Evolutionary conservation across 441 rosid species (phyloP).

Genomic region (Corymbia citriodora): DNA sequence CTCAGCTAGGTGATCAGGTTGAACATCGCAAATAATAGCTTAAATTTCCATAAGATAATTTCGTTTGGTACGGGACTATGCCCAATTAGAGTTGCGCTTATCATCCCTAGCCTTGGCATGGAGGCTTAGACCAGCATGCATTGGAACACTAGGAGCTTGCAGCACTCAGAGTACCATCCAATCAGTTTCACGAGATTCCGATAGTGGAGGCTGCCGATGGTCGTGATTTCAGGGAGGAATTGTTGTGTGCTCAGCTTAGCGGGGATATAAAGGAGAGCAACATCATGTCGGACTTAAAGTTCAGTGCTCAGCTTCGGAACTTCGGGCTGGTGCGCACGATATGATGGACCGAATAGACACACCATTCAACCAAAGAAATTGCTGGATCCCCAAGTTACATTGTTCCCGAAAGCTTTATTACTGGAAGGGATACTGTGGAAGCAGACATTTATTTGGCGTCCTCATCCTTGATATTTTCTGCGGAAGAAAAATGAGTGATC

Average conservation of each 20-base stretch:
- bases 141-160: no score
- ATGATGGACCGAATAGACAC: conserved; percentile 46
- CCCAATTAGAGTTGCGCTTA: no score
- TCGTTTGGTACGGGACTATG: no score
- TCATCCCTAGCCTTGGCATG: no score
- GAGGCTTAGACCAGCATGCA: no score
- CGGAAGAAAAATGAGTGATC: conserved; percentile 22
- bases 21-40: no score
- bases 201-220: conserved; percentile 43
- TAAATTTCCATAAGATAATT: no score
- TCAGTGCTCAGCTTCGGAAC: conserved; percentile 53
- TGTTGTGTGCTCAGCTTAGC: conserved; percentile 37
- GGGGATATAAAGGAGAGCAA: conserved; percentile 22
- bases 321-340: conserved; percentile 70
- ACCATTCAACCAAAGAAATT: conserved; percentile 61
- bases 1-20: no score
- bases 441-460: conserved; percentile 28
- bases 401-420: conserved; percentile 66
- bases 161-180: no score
- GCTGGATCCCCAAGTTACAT: conserved; percentile 79
- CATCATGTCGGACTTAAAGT: conserved; percentile 61
- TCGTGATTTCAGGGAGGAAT: background rate
- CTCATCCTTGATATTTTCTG: conserved; percentile 44
- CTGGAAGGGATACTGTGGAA: conserved; percentile 55
- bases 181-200: conserved; percentile 45